These are phyloP conservation scores for Hortaea sp. DNA, from an alignment of 2,329 filamentous ascomycete species.

Conservation along the genomic window DNA sequence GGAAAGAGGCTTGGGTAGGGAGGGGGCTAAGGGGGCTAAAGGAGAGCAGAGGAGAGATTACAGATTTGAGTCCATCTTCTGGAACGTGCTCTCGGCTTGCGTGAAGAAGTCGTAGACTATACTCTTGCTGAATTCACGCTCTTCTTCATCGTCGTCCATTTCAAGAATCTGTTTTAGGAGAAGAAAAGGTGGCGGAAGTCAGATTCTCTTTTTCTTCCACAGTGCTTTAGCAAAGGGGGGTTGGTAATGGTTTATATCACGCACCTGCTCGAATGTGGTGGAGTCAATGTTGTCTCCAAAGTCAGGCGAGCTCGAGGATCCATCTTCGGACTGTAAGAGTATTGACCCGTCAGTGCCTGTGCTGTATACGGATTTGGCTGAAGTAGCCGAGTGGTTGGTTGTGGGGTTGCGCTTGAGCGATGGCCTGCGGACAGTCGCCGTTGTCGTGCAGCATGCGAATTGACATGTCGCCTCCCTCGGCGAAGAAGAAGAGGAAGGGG, in stretches of 20 bases:
- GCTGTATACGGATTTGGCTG: constrained; percentile 5
- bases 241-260: neutral
- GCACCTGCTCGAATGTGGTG: constrained; percentile 66
- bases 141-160: constrained; percentile 87
- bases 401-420: constrained; percentile 11
- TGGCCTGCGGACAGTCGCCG: constrained; percentile 3
- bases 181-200: neutral
- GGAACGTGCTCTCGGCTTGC: constrained; percentile 79
- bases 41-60: constrained; percentile 42
- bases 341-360: constrained; percentile 16
- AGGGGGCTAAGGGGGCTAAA: neutral
- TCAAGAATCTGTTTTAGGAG: constrained; percentile 57
- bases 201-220: neutral
- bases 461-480: neutral
- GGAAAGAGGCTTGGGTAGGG: neutral
- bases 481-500: too few relatives aligned
- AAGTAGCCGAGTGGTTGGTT: constrained; percentile 5
- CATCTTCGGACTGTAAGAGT: constrained; percentile 34
- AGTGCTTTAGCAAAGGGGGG: neutral
- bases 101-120: constrained; percentile 91
- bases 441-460: constrained; percentile 9
- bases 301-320: constrained; percentile 43
- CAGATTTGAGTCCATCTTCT: constrained; percentile 73
- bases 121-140: constrained; percentile 76
- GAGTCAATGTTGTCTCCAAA: constrained; percentile 70